Base-by-base conservation (phyloP, 1,284 basidiomycete genomes). In the Tylopilus sp. region DNA sequence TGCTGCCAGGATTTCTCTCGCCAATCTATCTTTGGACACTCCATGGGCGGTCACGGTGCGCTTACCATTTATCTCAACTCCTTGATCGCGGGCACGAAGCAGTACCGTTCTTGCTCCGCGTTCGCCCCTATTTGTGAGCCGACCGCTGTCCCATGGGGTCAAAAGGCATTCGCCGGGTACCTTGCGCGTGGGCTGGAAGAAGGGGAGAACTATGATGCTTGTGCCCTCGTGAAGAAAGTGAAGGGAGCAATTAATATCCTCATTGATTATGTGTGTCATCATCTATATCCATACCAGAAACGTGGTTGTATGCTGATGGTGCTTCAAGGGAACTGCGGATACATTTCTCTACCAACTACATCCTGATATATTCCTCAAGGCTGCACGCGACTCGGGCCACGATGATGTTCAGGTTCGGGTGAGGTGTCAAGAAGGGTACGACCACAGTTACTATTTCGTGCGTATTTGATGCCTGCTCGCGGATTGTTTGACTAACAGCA, bases 51-150 rank as follows among this genome's bases (percentile, higher is more conserved):
- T 3, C 96, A 98, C 78, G 98, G 97, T 24, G 96, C 98, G 9
- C 86, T 99, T 33, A 94, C 94, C 5, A 82, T 98, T 58, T 99
- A 99, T 81, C 91, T 99, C 61, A 86, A 90, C 65, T 89, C 91
- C 32, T 65, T 84, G 62, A 72, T 80, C 47, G 63, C 67, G 32
- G 81, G 82, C 76, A 89, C 81, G 64, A 91, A 81, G 77, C 89
- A 88, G 67, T 99, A 94, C 82, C 90, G 91, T 66, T 97, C 95
- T 29, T 93, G 88, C n/a, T 97, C 95, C 15, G 98, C 95, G 0
- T 99, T 99, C 78, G 86, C 97, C 29, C 97, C 97, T 2, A 94
- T 98, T 67, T 83, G 90, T 72, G 98, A 99, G 81, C 97, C 98
- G 0, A 91, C 91, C 18, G 85, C 90, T 58, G 94, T 91, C 60